These are phyloP conservation scores for Blastobotrys robertii DNA, from an alignment of 805 yeast genomes.

Conservation along the genomic window DNA sequence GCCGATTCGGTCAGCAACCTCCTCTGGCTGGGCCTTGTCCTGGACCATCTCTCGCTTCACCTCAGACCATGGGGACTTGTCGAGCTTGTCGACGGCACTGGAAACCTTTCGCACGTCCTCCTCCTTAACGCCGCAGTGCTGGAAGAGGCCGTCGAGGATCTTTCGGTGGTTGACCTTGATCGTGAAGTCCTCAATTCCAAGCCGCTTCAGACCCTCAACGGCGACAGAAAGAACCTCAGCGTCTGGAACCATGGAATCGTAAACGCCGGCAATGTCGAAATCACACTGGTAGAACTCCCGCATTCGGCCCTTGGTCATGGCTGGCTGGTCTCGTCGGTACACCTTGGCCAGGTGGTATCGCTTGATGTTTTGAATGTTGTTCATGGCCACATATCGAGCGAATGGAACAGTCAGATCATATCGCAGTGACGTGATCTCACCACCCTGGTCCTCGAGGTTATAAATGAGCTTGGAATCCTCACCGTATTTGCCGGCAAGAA, in stretches of 20 bases:
- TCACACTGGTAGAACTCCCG: slow-evolving; percentile 99
- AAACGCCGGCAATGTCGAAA: slow-evolving; percentile 89
- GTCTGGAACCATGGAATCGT: slow-evolving; percentile 94
- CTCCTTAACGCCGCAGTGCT: slow-evolving; percentile 87
- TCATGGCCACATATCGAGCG: slow-evolving; percentile 95
- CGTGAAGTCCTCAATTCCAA: slow-evolving; percentile 85
- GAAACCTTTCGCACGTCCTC: slow-evolving; percentile 91
- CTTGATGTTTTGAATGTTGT: slow-evolving; percentile 80
- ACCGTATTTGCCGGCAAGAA: slow-evolving; percentile 94
- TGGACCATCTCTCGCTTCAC: slow-evolving; percentile 87
- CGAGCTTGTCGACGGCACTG: slow-evolving; percentile 93
- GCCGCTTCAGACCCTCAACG: slow-evolving; percentile 72
- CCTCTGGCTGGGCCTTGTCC: slow-evolving; percentile 85
- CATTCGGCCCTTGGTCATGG: slow-evolving; percentile 99
- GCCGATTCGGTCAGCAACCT: slow-evolving; percentile 89
- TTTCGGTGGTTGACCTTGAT: slow-evolving; percentile 92
- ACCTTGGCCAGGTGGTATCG: slow-evolving; percentile 97
- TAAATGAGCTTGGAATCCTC: slow-evolving; percentile 96
- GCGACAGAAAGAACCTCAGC: slow-evolving; percentile 75
- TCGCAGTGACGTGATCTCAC: slow-evolving; percentile 89
- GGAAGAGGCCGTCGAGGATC: slow-evolving; percentile 90
- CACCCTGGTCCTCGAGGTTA: slow-evolving; percentile 97
- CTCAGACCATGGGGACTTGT: slow-evolving; percentile 90
- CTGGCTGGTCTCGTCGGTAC: slow-evolving; percentile 98
- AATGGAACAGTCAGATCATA: slow-evolving; percentile 98